These are phyloP conservation scores for Cladosporium colombiae DNA, from an alignment of 2,329 filamentous ascomycete species.

Conservation along the genomic window DNA sequence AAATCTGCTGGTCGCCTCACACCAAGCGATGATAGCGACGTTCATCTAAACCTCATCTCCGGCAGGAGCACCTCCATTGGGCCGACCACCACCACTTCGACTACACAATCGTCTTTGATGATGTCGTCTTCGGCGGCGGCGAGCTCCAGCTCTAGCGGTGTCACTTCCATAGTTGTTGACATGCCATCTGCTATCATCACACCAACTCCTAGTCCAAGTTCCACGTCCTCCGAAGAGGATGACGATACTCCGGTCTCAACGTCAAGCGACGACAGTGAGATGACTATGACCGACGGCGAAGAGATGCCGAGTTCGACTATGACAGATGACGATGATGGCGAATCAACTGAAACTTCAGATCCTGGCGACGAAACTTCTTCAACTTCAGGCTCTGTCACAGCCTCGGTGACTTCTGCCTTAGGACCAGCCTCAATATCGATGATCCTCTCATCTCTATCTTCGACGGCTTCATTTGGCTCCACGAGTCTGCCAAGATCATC, in stretches of 20 bases:
- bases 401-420: not conserved
- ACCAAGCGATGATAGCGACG: constrained; percentile 1
- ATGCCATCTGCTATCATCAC: not conserved
- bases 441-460: not conserved
- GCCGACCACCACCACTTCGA: not conserved
- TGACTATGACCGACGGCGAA: not conserved
- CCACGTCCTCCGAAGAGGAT: not conserved
- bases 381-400: not conserved
- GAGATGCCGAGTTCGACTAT: not conserved
- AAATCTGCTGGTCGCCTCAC: not conserved
- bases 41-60: constrained; percentile 2
- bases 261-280: not conserved
- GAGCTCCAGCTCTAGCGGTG: not conserved
- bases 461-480: not conserved
- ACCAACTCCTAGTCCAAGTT: not conserved
- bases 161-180: not conserved
- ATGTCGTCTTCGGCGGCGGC: not conserved
- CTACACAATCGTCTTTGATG: not conserved
- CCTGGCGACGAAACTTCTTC: not conserved
- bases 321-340: constrained; percentile 1
- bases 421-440: not conserved
- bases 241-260: not conserved
- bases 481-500: not conserved
- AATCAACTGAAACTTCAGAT: not conserved
- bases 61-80: not conserved